phyloP scores from a whole-genome alignment of 2,329 filamentous ascomycete species.

The Pseudofabraea citricarpa region DNA sequence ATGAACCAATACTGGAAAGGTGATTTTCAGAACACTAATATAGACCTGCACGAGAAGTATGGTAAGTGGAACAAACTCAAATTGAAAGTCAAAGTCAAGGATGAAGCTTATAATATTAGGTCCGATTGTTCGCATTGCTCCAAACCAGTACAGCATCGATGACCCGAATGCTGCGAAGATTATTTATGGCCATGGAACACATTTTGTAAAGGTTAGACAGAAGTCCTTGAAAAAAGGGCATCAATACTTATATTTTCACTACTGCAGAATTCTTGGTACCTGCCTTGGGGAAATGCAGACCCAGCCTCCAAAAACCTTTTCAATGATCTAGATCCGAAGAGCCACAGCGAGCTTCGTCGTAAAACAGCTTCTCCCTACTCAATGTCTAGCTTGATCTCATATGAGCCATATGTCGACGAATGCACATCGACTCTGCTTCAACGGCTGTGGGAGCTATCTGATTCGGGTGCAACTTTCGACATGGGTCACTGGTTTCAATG shows the following conservation, averaged over 20 bases:
- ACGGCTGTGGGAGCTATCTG: slow-evolving; percentile 31
- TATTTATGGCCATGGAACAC: slow-evolving; percentile 34
- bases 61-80: slow-evolving; percentile 16
- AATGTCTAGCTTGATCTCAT: slow-evolving; percentile 39
- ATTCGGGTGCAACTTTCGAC: slow-evolving; percentile 26
- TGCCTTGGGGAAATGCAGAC: slow-evolving; percentile 5
- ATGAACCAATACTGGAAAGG: slow-evolving; percentile 30
- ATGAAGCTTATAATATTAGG: slow-evolving; percentile 11
- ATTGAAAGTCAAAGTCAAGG: neutral
- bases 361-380: slow-evolving; percentile 39
- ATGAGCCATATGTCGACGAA: slow-evolving; percentile 41
- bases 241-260: neutral
- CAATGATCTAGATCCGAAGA: slow-evolving; percentile 26
- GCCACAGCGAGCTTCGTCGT: slow-evolving; percentile 32
- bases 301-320: slow-evolving; percentile 23
- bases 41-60: slow-evolving; percentile 34
- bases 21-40: slow-evolving; percentile 31
- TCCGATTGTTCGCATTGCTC: slow-evolving; percentile 38
- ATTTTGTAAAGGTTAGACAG: slow-evolving; percentile 28
- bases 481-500: slow-evolving; percentile 35
- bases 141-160: slow-evolving; percentile 40
- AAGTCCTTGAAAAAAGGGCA: neutral
- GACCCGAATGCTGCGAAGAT: slow-evolving; percentile 32
- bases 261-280: neutral
- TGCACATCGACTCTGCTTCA: slow-evolving; percentile 34